Conservation (phyloP, 495 filamentous ascomycete genomes). For the Penicillium coprophilum region DNA sequence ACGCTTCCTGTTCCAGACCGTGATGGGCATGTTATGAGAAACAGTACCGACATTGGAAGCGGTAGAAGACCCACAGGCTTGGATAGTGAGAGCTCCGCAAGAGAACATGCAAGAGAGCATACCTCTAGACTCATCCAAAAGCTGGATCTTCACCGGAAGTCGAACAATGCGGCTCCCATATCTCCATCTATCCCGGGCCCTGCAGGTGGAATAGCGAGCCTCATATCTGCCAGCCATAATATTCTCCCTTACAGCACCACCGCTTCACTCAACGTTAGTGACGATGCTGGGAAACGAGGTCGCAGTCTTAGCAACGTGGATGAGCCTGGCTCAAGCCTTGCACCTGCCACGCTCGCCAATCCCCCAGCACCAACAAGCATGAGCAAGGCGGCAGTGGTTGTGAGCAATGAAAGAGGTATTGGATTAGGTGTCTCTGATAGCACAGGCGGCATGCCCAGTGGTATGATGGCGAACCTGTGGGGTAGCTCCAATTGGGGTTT, state of each 20-base stretch:
- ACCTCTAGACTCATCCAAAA: conserved; percentile 88
- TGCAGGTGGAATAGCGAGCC: conserved; percentile 75
- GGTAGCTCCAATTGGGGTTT: conserved; percentile 82
- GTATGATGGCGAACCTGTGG: conserved; percentile 90
- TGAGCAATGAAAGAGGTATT: conserved; percentile 72
- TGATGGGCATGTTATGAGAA: conserved; percentile 56
- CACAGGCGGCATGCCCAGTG: conserved; percentile 72
- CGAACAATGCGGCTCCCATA: conserved; percentile 50
- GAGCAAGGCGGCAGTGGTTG: conserved; percentile 80
- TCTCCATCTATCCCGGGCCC: conserved; percentile 39
- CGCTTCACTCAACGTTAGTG: conserved; percentile 32
- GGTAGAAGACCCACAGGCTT: conserved; percentile 46
- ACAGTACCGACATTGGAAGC: conserved; percentile 68
- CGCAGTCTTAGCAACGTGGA: conserved; percentile 37
- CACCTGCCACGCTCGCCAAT: conserved; percentile 78
- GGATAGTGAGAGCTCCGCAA: conserved; percentile 59
- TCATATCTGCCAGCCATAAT: conserved; percentile 82
- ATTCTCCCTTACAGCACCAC: conserved; percentile 61
- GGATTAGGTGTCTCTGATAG: conserved; percentile 57
- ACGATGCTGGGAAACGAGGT: conserved; percentile 32
- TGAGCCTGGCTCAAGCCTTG: conserved; percentile 63
- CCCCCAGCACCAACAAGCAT: conserved; percentile 85
- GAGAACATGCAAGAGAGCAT: conserved; percentile 67
- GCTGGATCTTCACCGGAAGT: conserved; percentile 83
- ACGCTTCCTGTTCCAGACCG: conserved; percentile 67